Percentiles rank a stretch among this genome's conserved stretches.
Evolutionary conservation across 2,329 filamentous ascomycete genomes (phyloP).

Genomic region (Fusarium nelsonii): DNA sequence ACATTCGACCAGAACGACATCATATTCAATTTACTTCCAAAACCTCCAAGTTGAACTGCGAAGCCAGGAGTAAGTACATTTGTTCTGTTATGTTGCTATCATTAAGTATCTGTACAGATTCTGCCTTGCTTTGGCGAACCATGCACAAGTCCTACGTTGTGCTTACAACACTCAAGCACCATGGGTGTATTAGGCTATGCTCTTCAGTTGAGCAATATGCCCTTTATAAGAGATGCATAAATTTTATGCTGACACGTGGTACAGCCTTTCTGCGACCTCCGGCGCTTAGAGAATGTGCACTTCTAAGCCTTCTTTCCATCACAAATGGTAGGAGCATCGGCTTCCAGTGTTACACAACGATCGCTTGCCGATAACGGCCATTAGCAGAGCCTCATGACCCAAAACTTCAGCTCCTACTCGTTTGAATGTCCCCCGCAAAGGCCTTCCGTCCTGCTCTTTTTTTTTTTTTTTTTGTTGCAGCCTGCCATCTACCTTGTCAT

Average conservation of each 20-base stretch:
- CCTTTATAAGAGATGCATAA: background rate
- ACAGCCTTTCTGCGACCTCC: background rate
- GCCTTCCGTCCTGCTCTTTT: background rate
- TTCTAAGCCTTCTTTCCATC: background rate
- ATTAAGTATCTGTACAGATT: background rate
- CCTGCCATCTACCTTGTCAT: background rate
- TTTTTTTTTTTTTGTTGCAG: background rate
- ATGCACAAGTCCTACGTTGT: constrained; percentile 10
- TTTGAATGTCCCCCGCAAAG: background rate
- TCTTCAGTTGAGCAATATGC: background rate
- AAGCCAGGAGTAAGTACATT: background rate
- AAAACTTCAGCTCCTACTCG: background rate
- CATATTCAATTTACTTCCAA: background rate
- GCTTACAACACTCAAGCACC: background rate
- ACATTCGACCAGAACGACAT: background rate
- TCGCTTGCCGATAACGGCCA: constrained; percentile 3
- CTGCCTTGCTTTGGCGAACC: constrained; percentile 5
- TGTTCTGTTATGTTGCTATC: background rate
- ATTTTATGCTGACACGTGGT: background rate
- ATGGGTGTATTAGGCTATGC: background rate
- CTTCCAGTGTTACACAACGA: background rate
- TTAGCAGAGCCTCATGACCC: constrained; percentile 15
- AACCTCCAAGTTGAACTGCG: background rate
- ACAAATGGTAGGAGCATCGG: background rate
- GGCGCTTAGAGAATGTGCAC: background rate